Base-by-base conservation (phyloP, 805 yeast species). In the Candida xiaguanensis region DNA sequence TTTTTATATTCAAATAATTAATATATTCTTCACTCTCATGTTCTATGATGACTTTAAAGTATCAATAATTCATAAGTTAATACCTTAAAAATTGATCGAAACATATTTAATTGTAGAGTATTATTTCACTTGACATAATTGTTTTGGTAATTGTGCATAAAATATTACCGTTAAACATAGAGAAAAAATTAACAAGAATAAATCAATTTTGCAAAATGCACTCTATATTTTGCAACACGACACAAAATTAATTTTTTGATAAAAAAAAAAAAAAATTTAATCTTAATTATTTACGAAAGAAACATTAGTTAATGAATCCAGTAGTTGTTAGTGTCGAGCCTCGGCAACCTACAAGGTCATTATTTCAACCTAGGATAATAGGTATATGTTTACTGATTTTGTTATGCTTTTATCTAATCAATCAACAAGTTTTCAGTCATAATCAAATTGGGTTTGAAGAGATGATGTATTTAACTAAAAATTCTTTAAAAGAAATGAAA, bases 381-480 rank as follows among this genome's bases (percentile, higher is more conserved):
- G 14, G 45, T 17, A 24, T 37, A 17, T 45, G 44, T 34, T 30
- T 43, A 20, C 20, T 46, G 15, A 31, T 49, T 12, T 25, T 50
- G 18, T 16, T 45, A 26, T 20, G 34, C 17, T 39, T 50, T 31
- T 29, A 43, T 6, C 18, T 38, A 17, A 27, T 39, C 7, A 36
- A 35, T 22, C 34, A 18, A 14, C 36, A 26, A 19, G 12, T 26
- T 8, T 34, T 34, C 12, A 8, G 24, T 12, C 19, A 34, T 8
- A 23, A 36, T 19, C 43, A 43, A 29, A 37, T 52, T 9, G 55
- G 47, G 23, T 17, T 55, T 2, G 52, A 53, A 20, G 65, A 57
- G 36, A 58, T 63, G 3, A 36, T 56, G 13, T 54, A 34, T 36
- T 44, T 61, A 25, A 52, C 64, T 17, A 52, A 41, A 31, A 58